Conservation (phyloP, 2,329 filamentous ascomycete genomes). For the Triangularia setosa region DNA sequence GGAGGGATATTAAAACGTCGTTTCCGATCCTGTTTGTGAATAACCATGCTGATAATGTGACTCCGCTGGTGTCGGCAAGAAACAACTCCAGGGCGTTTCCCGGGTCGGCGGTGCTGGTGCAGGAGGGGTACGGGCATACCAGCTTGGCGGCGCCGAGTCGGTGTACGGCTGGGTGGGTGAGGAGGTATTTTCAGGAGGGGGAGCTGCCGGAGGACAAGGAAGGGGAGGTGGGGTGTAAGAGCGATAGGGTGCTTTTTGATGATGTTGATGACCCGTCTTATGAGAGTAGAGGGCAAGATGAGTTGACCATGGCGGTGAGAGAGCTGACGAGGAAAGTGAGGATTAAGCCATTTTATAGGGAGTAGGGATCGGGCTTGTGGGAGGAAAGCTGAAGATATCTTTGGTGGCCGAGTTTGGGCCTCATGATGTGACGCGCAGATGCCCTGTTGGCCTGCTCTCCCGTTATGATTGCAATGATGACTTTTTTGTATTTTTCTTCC, state of each 20-base stretch:
- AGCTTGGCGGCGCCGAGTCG: slow-evolving; percentile 41
- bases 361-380: neutral
- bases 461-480: neutral
- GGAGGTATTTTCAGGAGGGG: slow-evolving; percentile 44
- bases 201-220: slow-evolving; percentile 41
- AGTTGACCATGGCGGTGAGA: slow-evolving; percentile 11
- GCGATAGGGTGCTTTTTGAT: slow-evolving; percentile 42
- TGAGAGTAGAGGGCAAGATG: slow-evolving; percentile 1
- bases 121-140: slow-evolving; percentile 53
- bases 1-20: slow-evolving; percentile 29
- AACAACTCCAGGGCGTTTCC: slow-evolving; percentile 43
- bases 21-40: slow-evolving; percentile 44
- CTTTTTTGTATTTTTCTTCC: neutral
- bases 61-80: slow-evolving; percentile 40
- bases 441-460: neutral
- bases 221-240: slow-evolving; percentile 44
- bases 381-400: neutral
- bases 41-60: slow-evolving; percentile 43
- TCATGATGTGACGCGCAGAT: neutral
- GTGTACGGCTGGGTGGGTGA: slow-evolving; percentile 41
- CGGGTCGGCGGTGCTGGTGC: slow-evolving; percentile 43
- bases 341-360: neutral
- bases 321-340: neutral
- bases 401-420: neutral
- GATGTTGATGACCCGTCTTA: slow-evolving; percentile 9